These are phyloP conservation scores for Eucalyptus tenuipes DNA, from an alignment of 345 rosid species.

Conservation along the genomic window DNA sequence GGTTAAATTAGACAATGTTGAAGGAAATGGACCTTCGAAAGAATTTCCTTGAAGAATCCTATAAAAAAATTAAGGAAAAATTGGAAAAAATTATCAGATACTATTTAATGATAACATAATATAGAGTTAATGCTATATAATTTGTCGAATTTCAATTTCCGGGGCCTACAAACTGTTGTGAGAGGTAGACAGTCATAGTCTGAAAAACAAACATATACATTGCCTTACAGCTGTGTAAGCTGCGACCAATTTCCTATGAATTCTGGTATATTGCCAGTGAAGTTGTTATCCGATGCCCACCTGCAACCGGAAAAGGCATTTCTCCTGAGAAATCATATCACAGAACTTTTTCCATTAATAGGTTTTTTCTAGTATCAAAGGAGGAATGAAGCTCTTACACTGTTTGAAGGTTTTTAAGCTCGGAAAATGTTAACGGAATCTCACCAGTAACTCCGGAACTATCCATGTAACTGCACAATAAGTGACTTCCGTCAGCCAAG, in stretches of 20 bases:
- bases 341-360: not conserved
- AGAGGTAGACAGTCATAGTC: not conserved
- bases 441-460: not conserved
- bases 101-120: not conserved
- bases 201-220: not conserved
- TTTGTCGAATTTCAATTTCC: not conserved
- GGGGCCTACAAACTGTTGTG: not conserved
- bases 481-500: not conserved
- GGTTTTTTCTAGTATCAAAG: not conserved
- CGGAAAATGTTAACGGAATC: not conserved
- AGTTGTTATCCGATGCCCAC: not conserved
- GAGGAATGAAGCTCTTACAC: not conserved
- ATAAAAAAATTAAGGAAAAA: not conserved
- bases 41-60: slow-evolving; percentile 18
- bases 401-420: not conserved
- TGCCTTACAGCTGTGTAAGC: not conserved
- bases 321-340: not conserved
- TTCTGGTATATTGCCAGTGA: not conserved
- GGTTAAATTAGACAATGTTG: slow-evolving; percentile 15
- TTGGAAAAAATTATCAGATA: not conserved
- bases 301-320: not conserved
- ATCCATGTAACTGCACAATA: not conserved
- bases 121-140: not conserved
- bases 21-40: slow-evolving; percentile 37
- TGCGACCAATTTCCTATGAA: not conserved